Evolutionary conservation across 495 filamentous ascomycete species (phyloP).

Genomic region (Penicillium pulvis): DNA sequence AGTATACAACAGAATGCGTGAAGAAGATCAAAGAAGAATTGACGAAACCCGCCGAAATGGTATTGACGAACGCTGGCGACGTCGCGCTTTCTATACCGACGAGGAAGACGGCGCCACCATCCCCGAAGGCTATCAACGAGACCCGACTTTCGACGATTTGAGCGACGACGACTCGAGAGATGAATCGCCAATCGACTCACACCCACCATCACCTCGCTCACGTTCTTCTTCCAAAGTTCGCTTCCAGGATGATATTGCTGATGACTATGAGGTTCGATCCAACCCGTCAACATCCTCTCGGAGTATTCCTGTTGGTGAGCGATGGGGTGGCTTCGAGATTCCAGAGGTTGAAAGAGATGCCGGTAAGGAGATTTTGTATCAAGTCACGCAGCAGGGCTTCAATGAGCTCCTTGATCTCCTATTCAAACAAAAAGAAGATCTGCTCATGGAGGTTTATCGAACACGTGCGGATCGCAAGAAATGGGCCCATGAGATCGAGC

Average conservation of each 20-base stretch:
- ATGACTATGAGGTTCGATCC: constrained; percentile 72
- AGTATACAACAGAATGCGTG: constrained; percentile 43
- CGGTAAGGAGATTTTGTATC: constrained; percentile 86
- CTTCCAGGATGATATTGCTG: constrained; percentile 70
- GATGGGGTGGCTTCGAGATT: constrained; percentile 82
- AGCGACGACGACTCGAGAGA: constrained; percentile 37
- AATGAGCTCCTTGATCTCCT: constrained; percentile 88
- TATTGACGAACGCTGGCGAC: constrained; percentile 71
- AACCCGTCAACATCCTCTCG: constrained; percentile 80
- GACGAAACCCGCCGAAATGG: constrained; percentile 50
- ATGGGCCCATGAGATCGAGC: constrained; percentile 55
- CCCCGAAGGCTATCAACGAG: constrained; percentile 66
- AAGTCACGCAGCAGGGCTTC: constrained; percentile 85
- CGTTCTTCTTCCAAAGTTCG: constrained; percentile 83
- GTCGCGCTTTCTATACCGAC: constrained; percentile 76
- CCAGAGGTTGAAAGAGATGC: constrained; percentile 79
- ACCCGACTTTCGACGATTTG: constrained; percentile 54
- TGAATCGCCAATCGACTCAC: constrained; percentile 43
- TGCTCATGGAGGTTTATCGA: constrained; percentile 66
- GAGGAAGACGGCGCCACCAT: constrained; percentile 71
- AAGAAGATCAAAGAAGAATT: constrained; percentile 42
- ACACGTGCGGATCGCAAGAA: constrained; percentile 63
- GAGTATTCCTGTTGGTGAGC: constrained; percentile 69
- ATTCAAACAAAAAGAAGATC: constrained; percentile 78
- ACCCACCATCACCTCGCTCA: constrained; percentile 64